A percentile compares a stretch with the other conserved stretches of the same genome.
These are phyloP conservation scores for Tulasnella sp. DNA, from an alignment of 768 basidiomycete species.

Conservation along the genomic window DNA sequence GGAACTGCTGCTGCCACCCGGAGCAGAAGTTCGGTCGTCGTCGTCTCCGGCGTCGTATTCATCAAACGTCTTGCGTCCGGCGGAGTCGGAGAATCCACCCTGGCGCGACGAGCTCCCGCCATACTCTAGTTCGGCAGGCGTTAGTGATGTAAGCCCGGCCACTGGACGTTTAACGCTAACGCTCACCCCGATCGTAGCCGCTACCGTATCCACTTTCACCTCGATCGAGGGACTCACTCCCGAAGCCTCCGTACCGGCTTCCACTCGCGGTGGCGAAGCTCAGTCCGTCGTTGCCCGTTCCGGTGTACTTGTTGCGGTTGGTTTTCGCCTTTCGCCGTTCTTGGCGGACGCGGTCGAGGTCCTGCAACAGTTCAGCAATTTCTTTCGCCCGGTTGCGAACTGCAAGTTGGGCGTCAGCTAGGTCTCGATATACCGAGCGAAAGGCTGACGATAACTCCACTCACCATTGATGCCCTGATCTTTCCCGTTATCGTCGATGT, in stretches of 20 bases:
- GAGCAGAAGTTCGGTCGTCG: slow-evolving; percentile 40
- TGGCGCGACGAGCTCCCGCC: slow-evolving; percentile 30
- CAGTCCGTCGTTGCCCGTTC: slow-evolving; percentile 72
- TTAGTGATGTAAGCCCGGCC: not conserved
- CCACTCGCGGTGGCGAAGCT: slow-evolving; percentile 48
- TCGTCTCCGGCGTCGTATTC: slow-evolving; percentile 93
- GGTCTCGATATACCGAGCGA: not conserved
- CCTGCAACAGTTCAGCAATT: slow-evolving; percentile 79
- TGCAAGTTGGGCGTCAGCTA: slow-evolving; percentile 26
- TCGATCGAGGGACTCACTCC: slow-evolving; percentile 35
- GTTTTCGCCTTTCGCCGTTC: slow-evolving; percentile 89
- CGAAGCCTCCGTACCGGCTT: slow-evolving; percentile 56
- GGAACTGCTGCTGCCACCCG: slow-evolving; percentile 14
- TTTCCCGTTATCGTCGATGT: slow-evolving; percentile 97
- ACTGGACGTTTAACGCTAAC: not conserved
- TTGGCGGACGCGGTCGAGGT: slow-evolving; percentile 78
- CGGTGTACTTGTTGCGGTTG: slow-evolving; percentile 83
- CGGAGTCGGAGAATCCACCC: slow-evolving; percentile 49
- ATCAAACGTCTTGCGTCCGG: slow-evolving; percentile 55
- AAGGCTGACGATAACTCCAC: slow-evolving; percentile 8
- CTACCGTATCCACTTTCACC: slow-evolving; percentile 24
- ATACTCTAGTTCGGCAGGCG: not conserved
- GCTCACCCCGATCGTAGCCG: slow-evolving; percentile 15
- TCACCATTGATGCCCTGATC: slow-evolving; percentile 94
- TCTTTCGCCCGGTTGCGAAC: slow-evolving; percentile 93